Evolutionary conservation across 306 rosid species (phyloP).

Genomic region (Astragalus membranaceus): DNA sequence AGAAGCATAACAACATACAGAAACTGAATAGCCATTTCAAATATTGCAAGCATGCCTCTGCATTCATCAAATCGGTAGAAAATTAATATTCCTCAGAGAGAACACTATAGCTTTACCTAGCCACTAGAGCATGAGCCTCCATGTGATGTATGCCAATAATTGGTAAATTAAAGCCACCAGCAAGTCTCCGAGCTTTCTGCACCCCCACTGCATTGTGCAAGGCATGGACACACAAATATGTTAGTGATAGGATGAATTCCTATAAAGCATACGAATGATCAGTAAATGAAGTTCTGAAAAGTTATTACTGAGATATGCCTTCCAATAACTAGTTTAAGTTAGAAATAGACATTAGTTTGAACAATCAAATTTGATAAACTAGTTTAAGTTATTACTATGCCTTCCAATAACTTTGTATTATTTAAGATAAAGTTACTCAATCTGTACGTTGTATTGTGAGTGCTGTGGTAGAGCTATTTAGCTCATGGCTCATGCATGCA

Average conservation of each 20-base stretch:
- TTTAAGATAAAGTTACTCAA: neutral
- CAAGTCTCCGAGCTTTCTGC: constrained; percentile 70
- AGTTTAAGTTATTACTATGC: neutral
- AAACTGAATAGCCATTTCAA: constrained; percentile 8
- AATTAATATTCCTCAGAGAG: neutral
- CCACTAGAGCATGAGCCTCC: constrained; percentile 99
- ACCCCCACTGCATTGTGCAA: constrained; percentile 73
- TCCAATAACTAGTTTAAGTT: neutral
- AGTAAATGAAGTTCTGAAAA: neutral
- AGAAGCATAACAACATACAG: constrained; percentile 6
- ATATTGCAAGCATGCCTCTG: neutral
- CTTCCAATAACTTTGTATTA: neutral
- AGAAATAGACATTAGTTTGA: constrained; percentile 1
- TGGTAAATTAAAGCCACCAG: constrained; percentile 60
- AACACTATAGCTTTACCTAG: constrained; percentile 48
- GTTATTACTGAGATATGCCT: neutral
- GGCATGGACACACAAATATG: constrained; percentile 13
- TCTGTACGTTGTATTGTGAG: neutral
- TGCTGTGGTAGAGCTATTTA: neutral
- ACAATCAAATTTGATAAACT: neutral
- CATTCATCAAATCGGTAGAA: neutral
- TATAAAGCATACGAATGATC: neutral
- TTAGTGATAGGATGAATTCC: constrained; percentile 13
- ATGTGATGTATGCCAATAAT: constrained; percentile 91
- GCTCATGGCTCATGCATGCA: neutral